These are phyloP conservation scores for Cydonia oblonga DNA, from an alignment of 331 rosid genomes.

Conservation along the genomic window DNA sequence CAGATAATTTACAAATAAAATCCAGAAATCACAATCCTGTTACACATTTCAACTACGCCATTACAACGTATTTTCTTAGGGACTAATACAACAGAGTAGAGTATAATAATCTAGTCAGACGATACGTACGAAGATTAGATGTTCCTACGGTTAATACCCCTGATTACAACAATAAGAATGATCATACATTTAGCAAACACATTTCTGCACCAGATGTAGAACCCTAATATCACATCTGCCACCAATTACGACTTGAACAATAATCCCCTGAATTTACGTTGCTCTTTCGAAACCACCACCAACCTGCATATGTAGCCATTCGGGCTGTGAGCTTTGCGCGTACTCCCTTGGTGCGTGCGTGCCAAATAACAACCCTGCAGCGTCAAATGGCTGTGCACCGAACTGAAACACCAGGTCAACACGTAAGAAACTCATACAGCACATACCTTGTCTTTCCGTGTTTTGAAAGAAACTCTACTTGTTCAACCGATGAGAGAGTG, in stretches of 20 bases:
- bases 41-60: conserved; percentile 1
- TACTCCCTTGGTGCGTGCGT: conserved; percentile 52
- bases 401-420: conserved; percentile 35
- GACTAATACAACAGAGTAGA: conserved; percentile 17
- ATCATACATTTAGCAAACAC: too few relatives aligned
- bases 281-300: conserved; percentile 64
- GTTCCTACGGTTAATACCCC: background rate
- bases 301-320: conserved; percentile 89
- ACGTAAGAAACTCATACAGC: background rate
- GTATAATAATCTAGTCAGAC: conserved; percentile 18
- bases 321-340: conserved; percentile 52
- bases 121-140: conserved; percentile 23
- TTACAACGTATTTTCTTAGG: conserved; percentile 16
- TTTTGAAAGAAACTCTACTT: background rate
- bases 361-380: conserved; percentile 61
- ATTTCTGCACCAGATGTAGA: too few relatives aligned
- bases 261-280: conserved; percentile 22
- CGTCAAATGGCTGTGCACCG: conserved; percentile 49
- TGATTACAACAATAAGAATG: too few relatives aligned
- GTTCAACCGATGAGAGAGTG: background rate
- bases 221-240: background rate
- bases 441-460: background rate
- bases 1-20: background rate
- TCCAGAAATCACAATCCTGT: background rate
- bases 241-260: conserved; percentile 18